Base-by-base conservation (phyloP, 306 rosid genomes). In the Parietaria judaica region DNA sequence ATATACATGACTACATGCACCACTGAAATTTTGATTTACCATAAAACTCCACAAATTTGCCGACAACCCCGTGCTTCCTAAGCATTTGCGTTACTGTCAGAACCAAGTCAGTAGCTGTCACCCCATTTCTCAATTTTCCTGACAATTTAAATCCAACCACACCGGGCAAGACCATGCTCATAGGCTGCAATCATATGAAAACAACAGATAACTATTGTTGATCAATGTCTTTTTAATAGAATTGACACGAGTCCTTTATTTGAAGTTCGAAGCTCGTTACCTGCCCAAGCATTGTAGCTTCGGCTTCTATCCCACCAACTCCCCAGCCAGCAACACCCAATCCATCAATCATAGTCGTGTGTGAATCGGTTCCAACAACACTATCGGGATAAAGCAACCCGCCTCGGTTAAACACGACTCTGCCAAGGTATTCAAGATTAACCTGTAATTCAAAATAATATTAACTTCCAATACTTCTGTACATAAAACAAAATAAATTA, bases 271-370 rank as follows among this genome's bases (percentile, higher is more conserved):
- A 46, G 11, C 50, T 7, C 50, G 1, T 67, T 73, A 90, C 97
- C 97, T 90, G 97, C 49, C 97, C 97, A 63, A 90, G 97, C 97
- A 90, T 90, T 45, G 91, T 63, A 62, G 97, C 97, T 83, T 90
- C 97, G 63, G 97, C 97, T 87, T 90, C 97, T 51, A 87, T 90
- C 56, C 97, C 97, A 59, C 97, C 97, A 67, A 90, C 97, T 69
- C 97, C 97, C 97, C 96, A 90, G 45, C 97, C 97, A 69, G 97
- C 97, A 70, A 90, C 97, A 66, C 97, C 97, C 78, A 90, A 72
- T 63, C 97, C 97, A 61, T 90, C 97, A 36, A 90, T 90, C 97
- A 87, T 90, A n/a, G 97, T 90, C 51, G 97, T 90, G 75, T 90
- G 97, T 36, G 97, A 90, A 70, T 90, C 97, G 9, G 97, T 90